Evolutionary conservation across 2,329 filamentous ascomycete genomes (phyloP), one percentile per base, ranked within the genome.

Genomic region (Sporothrix dimorphospora): DNA sequence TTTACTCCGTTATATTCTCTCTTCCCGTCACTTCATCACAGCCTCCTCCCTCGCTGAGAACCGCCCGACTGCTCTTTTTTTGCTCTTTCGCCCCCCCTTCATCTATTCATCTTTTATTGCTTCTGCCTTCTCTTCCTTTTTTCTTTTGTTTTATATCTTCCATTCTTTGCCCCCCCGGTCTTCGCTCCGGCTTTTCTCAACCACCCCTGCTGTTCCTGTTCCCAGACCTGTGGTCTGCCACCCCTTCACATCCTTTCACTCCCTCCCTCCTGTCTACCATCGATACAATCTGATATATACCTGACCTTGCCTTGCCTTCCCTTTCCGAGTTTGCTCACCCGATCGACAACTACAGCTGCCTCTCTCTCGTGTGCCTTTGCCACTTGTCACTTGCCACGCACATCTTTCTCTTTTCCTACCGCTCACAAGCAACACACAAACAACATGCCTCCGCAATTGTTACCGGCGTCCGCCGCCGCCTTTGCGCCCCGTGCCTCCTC

Each of bases 391-490:
- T 45, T 38, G 38, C 59, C 38, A 27, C n/a, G 8, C 38, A 42
- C 14, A 7, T 42, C n/a, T 24, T 42, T 6, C 16, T 16, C 24
- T 55, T 30, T 42, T 42, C 12, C 40, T 11, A 14, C 21, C 24
- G 0, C 11, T 34, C 55, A 59, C 21, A 65, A 9, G 0, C 59
- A 49, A 24, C 59, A 9, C 38, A 21, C 70, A 67, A 70, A 72
- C 57, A 61, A 53, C 69, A 98, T 98, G 96, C 94, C 94, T 81
- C 92, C 94, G 79, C 92, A 96, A 86, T 87, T 99, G 81, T 86
- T 99, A 78, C 96, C 96, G 77, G 95, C 95, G 75, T 98, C 96
- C 79, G 96, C 96, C 77, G 94, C 94, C 75, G 95, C 96, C 79
- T 99, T 98, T 85, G 95, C 95, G 78, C 95, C 95, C 77, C 90